Conservation (phyloP, 768 basidiomycete genomes). For the Panus rudis region DNA sequence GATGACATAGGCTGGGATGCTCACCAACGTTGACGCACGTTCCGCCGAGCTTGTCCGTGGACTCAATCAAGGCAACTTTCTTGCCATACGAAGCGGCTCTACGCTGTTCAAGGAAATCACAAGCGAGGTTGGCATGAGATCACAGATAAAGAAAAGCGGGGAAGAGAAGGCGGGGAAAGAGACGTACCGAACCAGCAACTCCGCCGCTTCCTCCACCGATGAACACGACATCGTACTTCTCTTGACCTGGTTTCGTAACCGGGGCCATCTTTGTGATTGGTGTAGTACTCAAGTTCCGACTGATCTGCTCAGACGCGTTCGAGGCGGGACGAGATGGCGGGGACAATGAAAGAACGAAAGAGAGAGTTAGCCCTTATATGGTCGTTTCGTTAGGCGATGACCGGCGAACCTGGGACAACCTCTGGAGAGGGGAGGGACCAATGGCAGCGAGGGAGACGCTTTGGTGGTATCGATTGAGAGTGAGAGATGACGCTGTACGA, state of each 20-base stretch:
- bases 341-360: no score
- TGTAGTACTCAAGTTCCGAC: no score
- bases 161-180: not conserved
- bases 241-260: slow-evolving; percentile 51
- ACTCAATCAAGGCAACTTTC: slow-evolving; percentile 88
- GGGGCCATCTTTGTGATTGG: slow-evolving; percentile 82
- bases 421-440: no score
- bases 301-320: no score
- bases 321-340: no score
- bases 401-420: no score
- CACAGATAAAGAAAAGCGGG: no score
- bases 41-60: slow-evolving; percentile 69
- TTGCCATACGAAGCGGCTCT: slow-evolving; percentile 89
- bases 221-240: slow-evolving; percentile 78
- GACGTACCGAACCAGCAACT: slow-evolving; percentile 73
- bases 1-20: slow-evolving; percentile 23
- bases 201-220: slow-evolving; percentile 95
- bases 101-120: slow-evolving; percentile 47
- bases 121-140: not conserved
- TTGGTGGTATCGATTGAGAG: no score
- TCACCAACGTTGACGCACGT: slow-evolving; percentile 97
- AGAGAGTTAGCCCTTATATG: no score
- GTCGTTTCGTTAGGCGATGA: no score
- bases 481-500: no score
- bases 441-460: no score